Percentiles rank a stretch among this genome's conserved stretches.
Evolutionary conservation across 164 flowering plant species (phyloP).

Genomic region (Litsea cubeba): DNA sequence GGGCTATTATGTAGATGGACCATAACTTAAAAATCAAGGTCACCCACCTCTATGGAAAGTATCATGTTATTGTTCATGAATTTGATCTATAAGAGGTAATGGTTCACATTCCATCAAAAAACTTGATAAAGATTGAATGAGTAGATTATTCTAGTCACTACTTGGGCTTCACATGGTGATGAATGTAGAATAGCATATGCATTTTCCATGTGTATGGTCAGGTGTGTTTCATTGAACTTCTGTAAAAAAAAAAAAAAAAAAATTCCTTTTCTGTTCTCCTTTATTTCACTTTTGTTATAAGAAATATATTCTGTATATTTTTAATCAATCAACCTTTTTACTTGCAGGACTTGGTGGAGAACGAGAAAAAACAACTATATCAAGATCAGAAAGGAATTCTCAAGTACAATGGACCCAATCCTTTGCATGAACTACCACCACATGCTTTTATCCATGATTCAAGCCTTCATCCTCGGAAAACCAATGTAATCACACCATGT

Average conservation of each 20-base stretch:
- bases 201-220: neutral
- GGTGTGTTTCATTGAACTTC: neutral
- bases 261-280: neutral
- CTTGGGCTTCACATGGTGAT: neutral
- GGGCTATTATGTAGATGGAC: too few relatives aligned
- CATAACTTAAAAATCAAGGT: too few relatives aligned
- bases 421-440: constrained; percentile 14
- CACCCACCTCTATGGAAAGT: neutral
- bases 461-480: constrained; percentile 10
- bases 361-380: constrained; percentile 36
- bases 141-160: neutral
- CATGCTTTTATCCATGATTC: constrained; percentile 11
- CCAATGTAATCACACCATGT: neutral
- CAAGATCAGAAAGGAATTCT: constrained; percentile 27
- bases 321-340: neutral
- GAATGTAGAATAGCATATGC: neutral
- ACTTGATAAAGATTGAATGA: neutral
- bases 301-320: neutral
- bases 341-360: constrained; percentile 48
- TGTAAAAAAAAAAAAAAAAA: too few relatives aligned
- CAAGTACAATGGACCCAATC: constrained; percentile 16
- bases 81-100: neutral
- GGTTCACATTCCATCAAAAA: neutral
- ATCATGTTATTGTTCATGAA: neutral
- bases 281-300: neutral